A percentile compares a stretch with the other conserved stretches of the same genome.
phyloP scores from a whole-genome alignment of 805 yeast species.

The Citeromyces nyonsensis region DNA sequence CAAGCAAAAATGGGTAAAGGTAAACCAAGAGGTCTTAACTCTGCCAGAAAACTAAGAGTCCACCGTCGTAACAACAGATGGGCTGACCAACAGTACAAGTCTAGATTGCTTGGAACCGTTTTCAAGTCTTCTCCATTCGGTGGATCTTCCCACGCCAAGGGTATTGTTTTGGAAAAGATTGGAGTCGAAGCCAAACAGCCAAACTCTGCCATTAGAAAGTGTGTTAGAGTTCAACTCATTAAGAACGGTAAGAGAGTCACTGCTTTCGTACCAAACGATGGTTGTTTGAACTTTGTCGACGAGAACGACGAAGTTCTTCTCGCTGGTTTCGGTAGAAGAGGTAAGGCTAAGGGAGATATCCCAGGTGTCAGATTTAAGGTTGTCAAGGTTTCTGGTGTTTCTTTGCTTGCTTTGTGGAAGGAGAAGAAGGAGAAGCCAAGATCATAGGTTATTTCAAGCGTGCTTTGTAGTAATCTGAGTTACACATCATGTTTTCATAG shows the following conservation, averaged over 20 bases:
- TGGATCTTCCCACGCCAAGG: constrained; percentile 99
- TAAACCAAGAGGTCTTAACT: constrained; percentile 99
- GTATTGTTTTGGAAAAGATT: constrained; percentile 97
- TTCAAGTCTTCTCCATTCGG: constrained; percentile 99
- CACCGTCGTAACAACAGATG: constrained; percentile 99
- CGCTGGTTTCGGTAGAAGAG: constrained; percentile 99
- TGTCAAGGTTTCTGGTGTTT: constrained; percentile 99
- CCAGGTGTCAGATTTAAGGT: constrained; percentile 99
- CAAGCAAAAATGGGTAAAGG: constrained; percentile 85
- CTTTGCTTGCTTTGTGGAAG: constrained; percentile 98
- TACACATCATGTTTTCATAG: constrained; percentile 1
- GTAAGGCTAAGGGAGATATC: constrained; percentile 99
- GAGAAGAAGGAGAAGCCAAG: constrained; percentile 99
- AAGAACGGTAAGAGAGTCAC: constrained; percentile 99
- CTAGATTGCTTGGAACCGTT: constrained; percentile 98
- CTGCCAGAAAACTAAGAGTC: constrained; percentile 99
- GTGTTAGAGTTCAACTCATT: constrained; percentile 99
- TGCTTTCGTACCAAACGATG: constrained; percentile 99
- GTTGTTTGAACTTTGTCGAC: constrained; percentile 99
- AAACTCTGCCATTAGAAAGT: constrained; percentile 99
- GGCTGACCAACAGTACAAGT: constrained; percentile 97
- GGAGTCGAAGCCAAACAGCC: constrained; percentile 99
- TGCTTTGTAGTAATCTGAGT: not conserved
- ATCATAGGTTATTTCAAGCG: constrained; percentile 40
- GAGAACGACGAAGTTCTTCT: constrained; percentile 99